Percentiles rank a stretch among this genome's conserved stretches.
Evolutionary conservation across 2,329 filamentous ascomycete species (phyloP).

Genomic region (Onygenales sp.): DNA sequence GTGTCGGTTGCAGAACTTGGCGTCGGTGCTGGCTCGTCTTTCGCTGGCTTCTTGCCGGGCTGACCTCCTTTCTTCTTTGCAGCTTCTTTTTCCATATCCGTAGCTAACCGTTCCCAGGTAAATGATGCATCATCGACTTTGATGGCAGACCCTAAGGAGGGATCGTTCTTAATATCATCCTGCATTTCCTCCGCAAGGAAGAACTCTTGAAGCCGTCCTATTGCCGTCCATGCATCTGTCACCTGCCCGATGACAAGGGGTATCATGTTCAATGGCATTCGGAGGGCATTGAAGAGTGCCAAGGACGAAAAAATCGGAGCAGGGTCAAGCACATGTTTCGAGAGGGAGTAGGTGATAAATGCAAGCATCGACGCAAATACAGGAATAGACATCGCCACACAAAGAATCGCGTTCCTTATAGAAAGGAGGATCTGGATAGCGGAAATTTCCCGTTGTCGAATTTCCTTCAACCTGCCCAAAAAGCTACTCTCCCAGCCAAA

Average conservation of each 20-base stretch:
- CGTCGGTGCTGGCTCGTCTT: slow-evolving; percentile 37
- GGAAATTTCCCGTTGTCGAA: slow-evolving; percentile 66
- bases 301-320: slow-evolving; percentile 85
- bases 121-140: slow-evolving; percentile 66
- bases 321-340: slow-evolving; percentile 58
- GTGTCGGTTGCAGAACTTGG: slow-evolving; percentile 16
- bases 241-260: slow-evolving; percentile 82
- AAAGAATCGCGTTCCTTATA: slow-evolving; percentile 76
- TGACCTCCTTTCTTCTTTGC: slow-evolving; percentile 11
- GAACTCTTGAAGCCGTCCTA: slow-evolving; percentile 81
- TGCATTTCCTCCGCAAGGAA: slow-evolving; percentile 74
- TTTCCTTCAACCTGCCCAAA: slow-evolving; percentile 61
- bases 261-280: slow-evolving; percentile 80
- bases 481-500: slow-evolving; percentile 94
- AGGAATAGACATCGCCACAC: slow-evolving; percentile 71
- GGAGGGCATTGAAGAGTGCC: slow-evolving; percentile 83
- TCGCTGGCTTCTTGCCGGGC: slow-evolving; percentile 12
- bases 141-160: slow-evolving; percentile 47
- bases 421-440: slow-evolving; percentile 77
- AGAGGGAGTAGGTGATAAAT: slow-evolving; percentile 69
- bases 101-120: slow-evolving; percentile 62
- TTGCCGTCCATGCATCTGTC: slow-evolving; percentile 77
- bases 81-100: slow-evolving; percentile 10
- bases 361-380: slow-evolving; percentile 93
- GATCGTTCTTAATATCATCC: slow-evolving; percentile 56